These are phyloP conservation scores for Venturia asperata DNA, from an alignment of 2,329 filamentous ascomycete genomes.

Conservation along the genomic window DNA sequence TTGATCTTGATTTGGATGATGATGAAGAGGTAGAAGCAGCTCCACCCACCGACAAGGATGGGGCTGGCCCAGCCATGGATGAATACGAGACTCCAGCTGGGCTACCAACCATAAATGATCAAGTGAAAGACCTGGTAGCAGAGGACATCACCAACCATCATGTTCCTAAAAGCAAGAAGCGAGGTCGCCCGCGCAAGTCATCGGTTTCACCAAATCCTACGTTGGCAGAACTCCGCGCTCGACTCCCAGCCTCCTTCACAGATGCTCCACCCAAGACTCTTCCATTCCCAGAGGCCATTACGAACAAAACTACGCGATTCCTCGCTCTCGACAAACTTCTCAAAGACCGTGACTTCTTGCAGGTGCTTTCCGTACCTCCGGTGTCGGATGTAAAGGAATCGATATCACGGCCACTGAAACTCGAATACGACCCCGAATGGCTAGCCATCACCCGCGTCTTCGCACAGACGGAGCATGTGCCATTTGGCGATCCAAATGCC, in stretches of 20 bases:
- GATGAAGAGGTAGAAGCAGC: constrained; percentile 16
- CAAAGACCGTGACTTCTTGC: constrained; percentile 70
- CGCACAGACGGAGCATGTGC: constrained; percentile 49
- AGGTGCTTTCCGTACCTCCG: constrained; percentile 60
- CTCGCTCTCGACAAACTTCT: constrained; percentile 89
- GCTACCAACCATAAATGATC: constrained; percentile 29
- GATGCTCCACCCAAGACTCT: constrained; percentile 7
- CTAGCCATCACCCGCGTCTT: constrained; percentile 86
- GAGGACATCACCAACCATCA: constrained; percentile 1
- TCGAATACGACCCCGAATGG: constrained; percentile 91
- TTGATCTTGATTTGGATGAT: constrained; percentile 23
- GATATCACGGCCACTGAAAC: constrained; percentile 45
- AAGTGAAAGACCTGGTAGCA: constrained; percentile 28
- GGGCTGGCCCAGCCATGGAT: constrained; percentile 57
- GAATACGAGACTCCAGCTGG: constrained; percentile 39
- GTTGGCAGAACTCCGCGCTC: constrained; percentile 17
- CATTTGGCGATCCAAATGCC: constrained; percentile 53
- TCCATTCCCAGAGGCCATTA: constrained; percentile 63
- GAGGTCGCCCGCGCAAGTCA: constrained; percentile 27
- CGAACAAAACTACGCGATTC: constrained; percentile 74
- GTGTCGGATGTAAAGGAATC: constrained; percentile 29
- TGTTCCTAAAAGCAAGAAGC: constrained; percentile 33
- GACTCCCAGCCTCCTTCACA: constrained; percentile 32
- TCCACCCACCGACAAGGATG: constrained; percentile 52
- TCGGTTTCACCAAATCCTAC: constrained; percentile 11